Evolutionary conservation across 352 stramenopile genomes (phyloP).

Genomic region (Phytophthora cajani): DNA sequence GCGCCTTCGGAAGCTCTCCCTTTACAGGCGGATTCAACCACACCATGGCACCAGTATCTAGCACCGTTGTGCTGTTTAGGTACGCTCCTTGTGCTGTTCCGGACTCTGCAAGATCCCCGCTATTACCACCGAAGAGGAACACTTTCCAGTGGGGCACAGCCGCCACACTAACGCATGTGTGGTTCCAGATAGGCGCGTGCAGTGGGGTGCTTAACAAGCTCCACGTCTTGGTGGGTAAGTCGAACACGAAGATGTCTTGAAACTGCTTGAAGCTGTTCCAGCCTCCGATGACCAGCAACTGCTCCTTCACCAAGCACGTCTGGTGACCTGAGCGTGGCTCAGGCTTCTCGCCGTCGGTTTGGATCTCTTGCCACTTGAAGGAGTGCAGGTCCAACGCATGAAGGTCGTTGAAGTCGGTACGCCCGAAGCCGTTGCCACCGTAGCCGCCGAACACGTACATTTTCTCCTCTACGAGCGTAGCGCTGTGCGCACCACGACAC

Average conservation of each 20-base stretch:
- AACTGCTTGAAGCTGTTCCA: conserved; percentile 97
- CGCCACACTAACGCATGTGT: conserved; percentile 92
- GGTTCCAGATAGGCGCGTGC: conserved; percentile 92
- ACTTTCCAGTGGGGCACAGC: conserved; percentile 98
- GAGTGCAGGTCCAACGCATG: conserved; percentile 91
- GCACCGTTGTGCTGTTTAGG: conserved; percentile 89
- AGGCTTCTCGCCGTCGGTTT: conserved; percentile 89
- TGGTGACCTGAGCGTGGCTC: conserved; percentile 94
- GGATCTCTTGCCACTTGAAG: conserved; percentile 92
- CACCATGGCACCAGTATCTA: conserved; percentile 92
- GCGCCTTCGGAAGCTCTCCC: conserved; percentile 84
- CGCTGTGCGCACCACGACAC: conserved; percentile 92
- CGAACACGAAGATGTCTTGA: conserved; percentile 95
- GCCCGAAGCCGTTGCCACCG: conserved; percentile 94
- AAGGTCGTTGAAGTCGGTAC: conserved; percentile 96
- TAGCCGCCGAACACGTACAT: conserved; percentile 97
- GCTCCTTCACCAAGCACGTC: conserved; percentile 88
- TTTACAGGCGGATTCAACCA: conserved; percentile 72
- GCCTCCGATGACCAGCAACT: conserved; percentile 95
- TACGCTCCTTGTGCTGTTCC: conserved; percentile 89
- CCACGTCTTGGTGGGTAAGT: conserved; percentile 90
- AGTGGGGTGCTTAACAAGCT: conserved; percentile 64
- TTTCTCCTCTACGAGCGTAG: conserved; percentile 87
- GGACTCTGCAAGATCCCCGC: conserved; percentile 91
- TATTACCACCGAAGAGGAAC: conserved; percentile 98